phyloP scores from a whole-genome alignment of 306 rosid genomes.

The Vigna mungo region DNA sequence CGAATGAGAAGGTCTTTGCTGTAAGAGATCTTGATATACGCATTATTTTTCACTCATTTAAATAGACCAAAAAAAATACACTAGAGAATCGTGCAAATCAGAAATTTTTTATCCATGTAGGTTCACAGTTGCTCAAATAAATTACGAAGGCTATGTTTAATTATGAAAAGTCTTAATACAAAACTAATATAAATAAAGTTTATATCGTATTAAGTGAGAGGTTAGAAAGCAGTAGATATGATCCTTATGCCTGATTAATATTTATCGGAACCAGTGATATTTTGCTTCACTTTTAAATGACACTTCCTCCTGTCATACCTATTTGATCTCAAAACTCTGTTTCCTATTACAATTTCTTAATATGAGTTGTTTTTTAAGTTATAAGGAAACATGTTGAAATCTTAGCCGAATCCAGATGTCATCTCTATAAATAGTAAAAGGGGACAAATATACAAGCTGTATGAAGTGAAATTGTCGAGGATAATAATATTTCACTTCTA shows the following conservation, averaged over 20 bases:
- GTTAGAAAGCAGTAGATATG: neutral
- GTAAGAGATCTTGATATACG: conserved; percentile 1
- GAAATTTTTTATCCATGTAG: neutral
- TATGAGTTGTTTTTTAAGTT: neutral
- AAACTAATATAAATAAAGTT: neutral
- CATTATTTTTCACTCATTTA: neutral
- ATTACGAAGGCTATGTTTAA: neutral
- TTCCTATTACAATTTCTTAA: neutral
- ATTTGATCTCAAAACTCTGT: neutral
- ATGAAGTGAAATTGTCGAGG: neutral
- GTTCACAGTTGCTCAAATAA: neutral
- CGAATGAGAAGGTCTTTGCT: conserved; percentile 27
- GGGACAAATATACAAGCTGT: neutral
- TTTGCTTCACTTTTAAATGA: conserved; percentile 1
- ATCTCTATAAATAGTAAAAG: neutral
- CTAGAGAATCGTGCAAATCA: neutral
- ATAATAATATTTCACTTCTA: neutral
- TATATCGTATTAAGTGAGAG: neutral
- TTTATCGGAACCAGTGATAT: neutral
- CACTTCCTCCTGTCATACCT: neutral
- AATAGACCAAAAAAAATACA: neutral
- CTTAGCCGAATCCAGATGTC: neutral
- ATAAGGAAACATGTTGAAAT: neutral
- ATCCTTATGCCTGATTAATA: neutral
- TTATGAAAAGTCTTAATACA: neutral